These are phyloP conservation scores for Theobroma cacao DNA, from an alignment of 345 rosid genomes.

Conservation along the genomic window DNA sequence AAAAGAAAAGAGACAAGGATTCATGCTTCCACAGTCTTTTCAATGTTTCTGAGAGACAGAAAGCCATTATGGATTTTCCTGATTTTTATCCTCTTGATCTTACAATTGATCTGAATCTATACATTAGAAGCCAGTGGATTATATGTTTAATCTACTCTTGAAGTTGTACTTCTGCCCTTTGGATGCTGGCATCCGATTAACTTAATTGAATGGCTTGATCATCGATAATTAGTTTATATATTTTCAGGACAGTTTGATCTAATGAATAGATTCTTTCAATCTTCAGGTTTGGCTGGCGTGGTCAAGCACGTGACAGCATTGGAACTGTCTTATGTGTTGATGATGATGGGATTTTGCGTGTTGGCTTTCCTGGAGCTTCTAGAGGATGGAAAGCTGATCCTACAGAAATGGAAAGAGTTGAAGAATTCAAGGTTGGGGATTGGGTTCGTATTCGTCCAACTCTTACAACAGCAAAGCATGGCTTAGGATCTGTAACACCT, in stretches of 20 bases:
- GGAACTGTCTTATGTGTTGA: slow-evolving; percentile 97
- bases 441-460: slow-evolving; percentile 98
- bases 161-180: not conserved
- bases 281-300: slow-evolving; percentile 91
- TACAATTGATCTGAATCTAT: not conserved
- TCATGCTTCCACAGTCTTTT: not conserved
- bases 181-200: not conserved
- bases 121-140: not conserved
- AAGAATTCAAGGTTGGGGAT: slow-evolving; percentile 98
- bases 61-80: not conserved
- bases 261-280: slow-evolving; percentile 21
- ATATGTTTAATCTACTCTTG: not conserved
- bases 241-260: not conserved
- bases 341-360: slow-evolving; percentile 98
- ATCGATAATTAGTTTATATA: not conserved
- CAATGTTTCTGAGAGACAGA: slow-evolving; percentile 1
- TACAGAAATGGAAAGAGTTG: slow-evolving; percentile 98
- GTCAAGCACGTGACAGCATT: slow-evolving; percentile 82
- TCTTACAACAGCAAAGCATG: slow-evolving; percentile 92
- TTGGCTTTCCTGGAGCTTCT: slow-evolving; percentile 99
- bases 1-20: not conserved
- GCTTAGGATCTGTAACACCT: slow-evolving; percentile 86
- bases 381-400: slow-evolving; percentile 99
- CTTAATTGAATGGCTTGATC: slow-evolving; percentile 8
- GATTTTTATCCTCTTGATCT: not conserved